Conservation (phyloP, 2,329 filamentous ascomycete species). For the Neofusicoccum ribis region DNA sequence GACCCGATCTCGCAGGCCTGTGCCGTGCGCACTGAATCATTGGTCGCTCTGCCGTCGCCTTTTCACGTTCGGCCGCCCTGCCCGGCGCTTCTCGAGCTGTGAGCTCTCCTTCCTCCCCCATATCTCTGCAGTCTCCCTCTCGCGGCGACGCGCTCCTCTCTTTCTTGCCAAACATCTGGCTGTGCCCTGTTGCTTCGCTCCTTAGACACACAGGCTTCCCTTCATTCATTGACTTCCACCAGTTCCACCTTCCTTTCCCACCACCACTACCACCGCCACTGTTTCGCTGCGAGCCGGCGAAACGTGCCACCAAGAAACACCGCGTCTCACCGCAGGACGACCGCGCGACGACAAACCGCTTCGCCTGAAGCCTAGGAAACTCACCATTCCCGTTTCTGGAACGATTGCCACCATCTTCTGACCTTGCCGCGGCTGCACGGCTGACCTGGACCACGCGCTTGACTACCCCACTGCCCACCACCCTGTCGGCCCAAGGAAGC, state of each 20-base stretch:
- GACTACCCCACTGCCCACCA: slow-evolving; percentile 4
- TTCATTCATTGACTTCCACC: slow-evolving; percentile 32
- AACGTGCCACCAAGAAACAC: slow-evolving; percentile 15
- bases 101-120: slow-evolving; percentile 25
- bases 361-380: not conserved
- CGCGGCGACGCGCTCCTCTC: not conserved
- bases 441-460: slow-evolving; percentile 10
- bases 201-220: slow-evolving; percentile 35
- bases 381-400: slow-evolving; percentile 2
- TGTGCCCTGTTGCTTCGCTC: slow-evolving; percentile 37
- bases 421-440: slow-evolving; percentile 12
- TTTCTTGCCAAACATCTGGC: not conserved
- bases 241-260: slow-evolving; percentile 15
- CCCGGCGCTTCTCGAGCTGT: slow-evolving; percentile 10
- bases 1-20: slow-evolving; percentile 4
- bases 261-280: slow-evolving; percentile 22
- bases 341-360: slow-evolving; percentile 1
- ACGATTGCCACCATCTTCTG: slow-evolving; percentile 1
- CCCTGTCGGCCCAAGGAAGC: not conserved
- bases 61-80: slow-evolving; percentile 12
- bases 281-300: slow-evolving; percentile 33
- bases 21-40: slow-evolving; percentile 11
- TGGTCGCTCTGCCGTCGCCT: slow-evolving; percentile 12
- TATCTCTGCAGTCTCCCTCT: slow-evolving; percentile 24
- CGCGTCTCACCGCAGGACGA: slow-evolving; percentile 17